phyloP scores from a whole-genome alignment of 805 yeast species.

The Yamadazyma sp. region DNA sequence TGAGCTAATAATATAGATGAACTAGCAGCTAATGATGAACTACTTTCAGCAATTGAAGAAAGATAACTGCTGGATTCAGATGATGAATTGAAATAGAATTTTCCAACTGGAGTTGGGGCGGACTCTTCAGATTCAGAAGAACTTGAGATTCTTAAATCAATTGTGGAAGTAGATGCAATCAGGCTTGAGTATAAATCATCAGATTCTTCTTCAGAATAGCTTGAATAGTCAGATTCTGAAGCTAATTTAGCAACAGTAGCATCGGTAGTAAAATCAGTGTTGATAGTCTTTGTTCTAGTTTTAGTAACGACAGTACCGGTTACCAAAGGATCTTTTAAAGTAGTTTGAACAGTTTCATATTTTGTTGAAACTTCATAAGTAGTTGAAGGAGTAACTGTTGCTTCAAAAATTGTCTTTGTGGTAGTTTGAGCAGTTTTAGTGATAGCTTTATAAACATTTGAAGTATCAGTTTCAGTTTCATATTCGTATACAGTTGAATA shows the following conservation, averaged over 20 bases:
- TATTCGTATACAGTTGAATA: slow-evolving; percentile 15
- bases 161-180: slow-evolving; percentile 9
- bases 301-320: slow-evolving; percentile 23
- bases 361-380: slow-evolving; percentile 18
- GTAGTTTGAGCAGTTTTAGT: slow-evolving; percentile 25
- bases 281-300: slow-evolving; percentile 17
- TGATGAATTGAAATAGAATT: slow-evolving; percentile 8
- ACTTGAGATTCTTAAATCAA: slow-evolving; percentile 15
- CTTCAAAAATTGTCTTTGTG: slow-evolving; percentile 24
- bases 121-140: neutral
- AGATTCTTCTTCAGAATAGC: too few relatives aligned
- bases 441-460: slow-evolving; percentile 9
- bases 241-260: slow-evolving; percentile 3
- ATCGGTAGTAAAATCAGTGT: slow-evolving; percentile 5
- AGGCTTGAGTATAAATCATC: too few relatives aligned
- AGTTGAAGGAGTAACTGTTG: slow-evolving; percentile 23
- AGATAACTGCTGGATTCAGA: neutral
- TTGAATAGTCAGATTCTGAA: neutral
- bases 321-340: slow-evolving; percentile 26
- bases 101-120: slow-evolving; percentile 6
- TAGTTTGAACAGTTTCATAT: slow-evolving; percentile 18
- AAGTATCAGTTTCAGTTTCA: slow-evolving; percentile 20
- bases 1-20: neutral
- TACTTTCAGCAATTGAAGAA: neutral
- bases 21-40: slow-evolving; percentile 1